Evolutionary conservation across 2,329 filamentous ascomycete genomes (phyloP), one percentile per base, ranked within the genome.

Genomic region (Zymoseptoria crescenta): DNA sequence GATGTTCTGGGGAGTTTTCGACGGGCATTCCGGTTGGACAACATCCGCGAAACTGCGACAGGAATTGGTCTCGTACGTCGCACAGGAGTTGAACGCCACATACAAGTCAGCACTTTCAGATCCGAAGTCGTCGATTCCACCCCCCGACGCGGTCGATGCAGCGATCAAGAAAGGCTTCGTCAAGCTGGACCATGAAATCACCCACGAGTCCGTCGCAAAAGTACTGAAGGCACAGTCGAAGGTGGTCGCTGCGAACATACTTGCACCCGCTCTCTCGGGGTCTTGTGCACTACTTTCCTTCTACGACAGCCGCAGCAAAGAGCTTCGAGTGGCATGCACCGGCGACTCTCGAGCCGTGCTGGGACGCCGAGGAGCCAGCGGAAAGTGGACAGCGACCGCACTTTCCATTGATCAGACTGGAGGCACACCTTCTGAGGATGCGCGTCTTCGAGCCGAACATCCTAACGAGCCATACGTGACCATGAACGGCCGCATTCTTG

Each of bases 1-100:
- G 94, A 97, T 97, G 91, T 99, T 99, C 74, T 99, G 95, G 94
- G 94, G 92, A 59, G 92, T 99, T 19, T 99, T 97, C 74, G 94
- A 99, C 72, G 94, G 94, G 0, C 94, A 99, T 75, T 95, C 91
- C 52, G 94, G 94, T 67, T 99, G 94, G 94, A 96, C 94, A 4
- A 99, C 94, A 6, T 97, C 94, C 48, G 94, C 94, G 20, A 97
- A 96, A 72, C 80, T 99, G 60, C 88, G 94, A 59, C 91, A 99
- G 74, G 87, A 89, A 13, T 81, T 99, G 58, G 96, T 99, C 67
- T 91, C 83, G 64, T 96, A 89, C 70, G 94, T 99, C 52, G 93
- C 92, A 28, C 85, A 91, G 56, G 94, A 99, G 76, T 82, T 99
- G 50, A 96, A 96, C 74, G 81, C 84, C 9, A 96, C 93, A 1